Conservation (phyloP, 768 basidiomycete genomes). For the Epithele typhae region DNA sequence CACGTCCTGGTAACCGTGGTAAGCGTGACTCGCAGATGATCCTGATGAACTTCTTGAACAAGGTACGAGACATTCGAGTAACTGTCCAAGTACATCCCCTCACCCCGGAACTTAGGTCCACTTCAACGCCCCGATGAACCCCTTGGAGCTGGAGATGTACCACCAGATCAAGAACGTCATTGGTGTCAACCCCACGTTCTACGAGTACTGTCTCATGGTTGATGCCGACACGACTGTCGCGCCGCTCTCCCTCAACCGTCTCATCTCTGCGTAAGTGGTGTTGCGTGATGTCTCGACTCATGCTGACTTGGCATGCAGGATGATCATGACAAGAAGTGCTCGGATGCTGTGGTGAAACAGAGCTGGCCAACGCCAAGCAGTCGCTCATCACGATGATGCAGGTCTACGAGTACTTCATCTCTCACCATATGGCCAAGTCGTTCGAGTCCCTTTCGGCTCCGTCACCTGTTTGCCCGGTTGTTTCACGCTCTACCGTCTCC, state of each 20-base stretch:
- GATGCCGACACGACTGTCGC: conserved; percentile 96
- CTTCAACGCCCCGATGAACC: conserved; percentile 95
- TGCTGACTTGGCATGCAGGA: conserved; percentile 40
- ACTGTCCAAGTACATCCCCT: no score
- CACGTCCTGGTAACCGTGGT: conserved; percentile 93
- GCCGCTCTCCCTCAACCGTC: conserved; percentile 79
- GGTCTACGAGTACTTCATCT: conserved; percentile 99
- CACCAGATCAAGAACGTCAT: conserved; percentile 99
- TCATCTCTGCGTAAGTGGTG: conserved; percentile 83
- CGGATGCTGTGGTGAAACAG: conserved; percentile 94
- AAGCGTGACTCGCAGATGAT: conserved; percentile 98
- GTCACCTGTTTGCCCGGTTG: conserved; percentile 99
- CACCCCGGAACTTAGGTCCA: conserved; percentile 60
- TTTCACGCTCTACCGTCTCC: conserved; percentile 95
- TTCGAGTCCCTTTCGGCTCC: conserved; percentile 97
- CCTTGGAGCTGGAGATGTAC: conserved; percentile 95
- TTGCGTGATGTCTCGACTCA: background rate
- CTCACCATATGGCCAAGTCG: conserved; percentile 97
- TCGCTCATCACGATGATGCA: conserved; percentile 98
- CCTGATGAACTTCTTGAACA: conserved; percentile 97
- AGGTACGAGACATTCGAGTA: conserved; percentile 44
- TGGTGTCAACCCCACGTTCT: conserved; percentile 97
- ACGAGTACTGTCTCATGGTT: conserved; percentile 91
- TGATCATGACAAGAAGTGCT: conserved; percentile 97
- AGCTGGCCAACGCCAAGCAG: conserved; percentile 88